Evolutionary conservation across 75 land plant species (phyloP), one percentile per base, ranked within the genome.

Genomic region (Pinus taeda): DNA sequence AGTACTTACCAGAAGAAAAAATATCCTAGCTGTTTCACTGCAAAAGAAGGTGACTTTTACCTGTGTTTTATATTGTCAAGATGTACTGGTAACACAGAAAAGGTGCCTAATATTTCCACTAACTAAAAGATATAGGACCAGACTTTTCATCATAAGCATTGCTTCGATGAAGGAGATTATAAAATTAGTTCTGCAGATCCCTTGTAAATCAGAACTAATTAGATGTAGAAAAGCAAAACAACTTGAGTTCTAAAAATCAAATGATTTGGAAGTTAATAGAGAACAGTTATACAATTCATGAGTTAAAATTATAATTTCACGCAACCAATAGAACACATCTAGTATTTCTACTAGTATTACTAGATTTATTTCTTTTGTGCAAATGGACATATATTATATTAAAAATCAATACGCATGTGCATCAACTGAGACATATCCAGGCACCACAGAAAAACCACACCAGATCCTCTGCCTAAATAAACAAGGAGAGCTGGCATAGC

Each of bases 91-190:
- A 21, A 69, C n/a, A 69, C 53, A 69, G 53, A 42, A 69, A 69
- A 8, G 55, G 55, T 69, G 21, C 72, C 71, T 21, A 69, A 69
- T 49, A 11, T 49, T 49, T 49, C 72, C 72, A 42, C 69, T 39
- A 69, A 11, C 42, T 20, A 69, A 15, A 33, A 42, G 21, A 39
- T 36, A 33, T 11, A 69, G n/a, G 4, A 69, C 20, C 11, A 21
- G 45, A 69, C 39, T 42, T 8, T n/a, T 69, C 24, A n/a, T 17
- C 22, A 42, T 6, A 29, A 4, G 18, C 72, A 36, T 69, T n/a
- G 21, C 72, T 39, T 20, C 4, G 11, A 21, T 69, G 0, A 62
- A 69, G 22, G 53, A 69, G 42, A 42, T 69, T 39, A 39, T 42
- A 29, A 42, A 69, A 69, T 18, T 42, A 42, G 53, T 42, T 66